Evolutionary conservation across 2,329 filamentous ascomycete genomes (phyloP), one percentile per base, ranked within the genome.

Genomic region (Monosporascus sp.): DNA sequence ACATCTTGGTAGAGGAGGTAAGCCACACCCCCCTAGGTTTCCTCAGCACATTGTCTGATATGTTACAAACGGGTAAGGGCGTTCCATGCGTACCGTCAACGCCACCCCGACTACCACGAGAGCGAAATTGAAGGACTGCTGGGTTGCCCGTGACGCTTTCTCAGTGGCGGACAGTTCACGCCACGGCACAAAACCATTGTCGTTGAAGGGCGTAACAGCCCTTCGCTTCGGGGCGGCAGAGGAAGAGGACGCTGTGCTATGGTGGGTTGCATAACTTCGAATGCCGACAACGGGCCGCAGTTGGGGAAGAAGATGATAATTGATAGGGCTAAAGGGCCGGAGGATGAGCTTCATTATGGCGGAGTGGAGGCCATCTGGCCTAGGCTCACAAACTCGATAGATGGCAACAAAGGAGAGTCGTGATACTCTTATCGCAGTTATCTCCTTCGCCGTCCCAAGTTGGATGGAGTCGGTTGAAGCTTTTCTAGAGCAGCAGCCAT

Each of bases 61-160:
- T 37, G 22, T 20, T 24, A 48, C 9, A 20, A 40, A 49, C 2
- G 35, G 41, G 24, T 28, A 17, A 18, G 35, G 28, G 47, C 41
- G 1, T 35, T 14, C 31, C 11, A 45, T 40, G 62, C 79, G 57
- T 77, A 91, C 89, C 37, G 92, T 96, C 62, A 93, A 76, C 37
- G 85, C 79, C 11, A 92, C 72, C 26, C 93, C 93, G 7, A 86
- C 76, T 1, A 91, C 61, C 8, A 97, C 84, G 57, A 97, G 72
- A 60, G 87, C 79, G 60, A 96, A 84, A 71, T 97, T 97, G 75
- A 96, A 87, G 17, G 87, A 88, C 71, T 97, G 93, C 71, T 97
- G 92, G 1, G 90, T 93, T 8, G 91, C 89, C 40, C 93, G 82
- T 24, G 87, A 88, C 3, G 86, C 85, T 70, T 96, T 97, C 69